A percentile compares a stretch with the other conserved stretches of the same genome.
Evolutionary conservation across 108 stramenopile species (phyloP).

Genomic region (Conticribra guillardii): DNA sequence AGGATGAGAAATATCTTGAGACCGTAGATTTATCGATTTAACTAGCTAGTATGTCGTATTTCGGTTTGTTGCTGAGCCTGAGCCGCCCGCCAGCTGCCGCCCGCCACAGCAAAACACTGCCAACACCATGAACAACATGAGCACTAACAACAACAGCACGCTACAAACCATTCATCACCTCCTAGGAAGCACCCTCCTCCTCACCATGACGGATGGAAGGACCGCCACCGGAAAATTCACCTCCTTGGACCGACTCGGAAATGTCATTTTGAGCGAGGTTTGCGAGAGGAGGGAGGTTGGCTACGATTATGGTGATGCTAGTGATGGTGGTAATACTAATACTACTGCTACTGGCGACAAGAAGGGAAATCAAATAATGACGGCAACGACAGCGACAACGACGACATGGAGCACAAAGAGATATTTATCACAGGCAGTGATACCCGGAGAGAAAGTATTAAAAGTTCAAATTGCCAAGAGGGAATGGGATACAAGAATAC

Average conservation of each 20-base stretch:
- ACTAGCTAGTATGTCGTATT: no score
- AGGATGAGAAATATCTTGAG: no score
- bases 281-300: slow-evolving; percentile 28
- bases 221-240: slow-evolving; percentile 35
- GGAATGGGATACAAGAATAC: slow-evolving; percentile 30
- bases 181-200: slow-evolving; percentile 26
- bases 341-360: neutral
- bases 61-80: no score
- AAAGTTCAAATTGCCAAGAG: slow-evolving; percentile 41
- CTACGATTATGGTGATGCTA: slow-evolving; percentile 1
- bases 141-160: no score
- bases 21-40: no score
- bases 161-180: slow-evolving; percentile 29
- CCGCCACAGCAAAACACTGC: no score
- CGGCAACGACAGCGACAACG: neutral
- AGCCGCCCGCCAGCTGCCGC: no score
- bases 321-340: neutral
- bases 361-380: slow-evolving; percentile 6
- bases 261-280: slow-evolving; percentile 37
- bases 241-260: slow-evolving; percentile 44
- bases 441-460: slow-evolving; percentile 30
- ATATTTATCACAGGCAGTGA: slow-evolving; percentile 40
- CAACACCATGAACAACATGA: no score
- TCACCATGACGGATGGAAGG: slow-evolving; percentile 49
- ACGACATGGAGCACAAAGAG: slow-evolving; percentile 47